Conservation (phyloP, 768 basidiomycete species). For the Pulveroboletus sp. region DNA sequence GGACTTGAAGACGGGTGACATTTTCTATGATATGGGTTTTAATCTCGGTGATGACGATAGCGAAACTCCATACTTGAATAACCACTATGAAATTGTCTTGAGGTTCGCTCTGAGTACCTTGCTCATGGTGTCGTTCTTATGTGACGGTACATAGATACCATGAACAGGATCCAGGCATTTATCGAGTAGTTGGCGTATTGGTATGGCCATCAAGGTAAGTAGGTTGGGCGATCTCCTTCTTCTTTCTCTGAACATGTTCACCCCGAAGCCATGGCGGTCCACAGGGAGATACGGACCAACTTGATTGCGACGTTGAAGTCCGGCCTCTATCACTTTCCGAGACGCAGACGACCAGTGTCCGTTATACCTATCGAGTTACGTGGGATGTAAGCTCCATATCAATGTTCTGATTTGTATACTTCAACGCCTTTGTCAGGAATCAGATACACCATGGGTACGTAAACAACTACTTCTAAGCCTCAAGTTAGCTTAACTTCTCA, state of each 20-base stretch:
- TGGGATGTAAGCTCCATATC: slow-evolving; percentile 62
- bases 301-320: slow-evolving; percentile 48
- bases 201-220: slow-evolving; percentile 64
- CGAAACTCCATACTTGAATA: slow-evolving; percentile 71
- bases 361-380: slow-evolving; percentile 83
- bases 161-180: slow-evolving; percentile 57
- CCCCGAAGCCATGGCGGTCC: slow-evolving; percentile 54
- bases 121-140: slow-evolving; percentile 5
- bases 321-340: slow-evolving; percentile 60
- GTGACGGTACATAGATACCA: slow-evolving; percentile 61
- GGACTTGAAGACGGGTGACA: slow-evolving; percentile 71
- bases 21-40: slow-evolving; percentile 93
- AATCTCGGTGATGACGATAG: slow-evolving; percentile 77
- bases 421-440: slow-evolving; percentile 49
- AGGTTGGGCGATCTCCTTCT: not conserved
- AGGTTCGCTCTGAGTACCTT: slow-evolving; percentile 39
- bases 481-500: slow-evolving; percentile 14
- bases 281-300: slow-evolving; percentile 37
- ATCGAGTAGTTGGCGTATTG: slow-evolving; percentile 87
- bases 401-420: not conserved
- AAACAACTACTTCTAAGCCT: not conserved
- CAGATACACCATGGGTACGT: slow-evolving; percentile 76
- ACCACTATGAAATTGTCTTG: slow-evolving; percentile 87
- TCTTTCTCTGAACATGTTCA: slow-evolving; percentile 2
- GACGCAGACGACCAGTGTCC: slow-evolving; percentile 53